phyloP scores from a whole-genome alignment of 208 protist species.

The Borovskyia barvae region DNA sequence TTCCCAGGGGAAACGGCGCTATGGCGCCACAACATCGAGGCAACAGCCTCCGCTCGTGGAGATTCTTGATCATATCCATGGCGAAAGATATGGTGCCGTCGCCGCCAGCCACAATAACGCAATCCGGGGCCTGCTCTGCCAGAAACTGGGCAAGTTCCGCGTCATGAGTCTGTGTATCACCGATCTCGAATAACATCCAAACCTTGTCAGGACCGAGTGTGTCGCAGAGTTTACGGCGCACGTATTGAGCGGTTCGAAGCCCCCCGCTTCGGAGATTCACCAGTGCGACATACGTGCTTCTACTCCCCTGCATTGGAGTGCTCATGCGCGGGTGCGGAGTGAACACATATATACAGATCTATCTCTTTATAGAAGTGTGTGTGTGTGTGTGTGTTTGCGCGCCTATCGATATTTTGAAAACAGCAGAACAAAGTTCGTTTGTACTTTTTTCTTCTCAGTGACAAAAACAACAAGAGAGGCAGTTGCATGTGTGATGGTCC shows the following conservation, averaged over 20 bases:
- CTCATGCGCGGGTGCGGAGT: too few relatives aligned
- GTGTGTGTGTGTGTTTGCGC: too few relatives aligned
- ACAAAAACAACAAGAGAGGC: too few relatives aligned
- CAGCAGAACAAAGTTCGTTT: too few relatives aligned
- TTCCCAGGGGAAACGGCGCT: conserved; percentile 64
- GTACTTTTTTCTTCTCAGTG: too few relatives aligned
- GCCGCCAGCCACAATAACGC: conserved; percentile 58
- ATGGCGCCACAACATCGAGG: conserved; percentile 19
- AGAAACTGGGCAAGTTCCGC: conserved; percentile 29
- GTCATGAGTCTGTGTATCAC: conserved; percentile 10
- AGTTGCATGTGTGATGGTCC: too few relatives aligned
- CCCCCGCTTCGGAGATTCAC: conserved; percentile 58
- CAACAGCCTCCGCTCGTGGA: conserved; percentile 18
- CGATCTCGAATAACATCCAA: conserved; percentile 29
- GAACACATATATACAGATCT: too few relatives aligned
- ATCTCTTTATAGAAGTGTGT: too few relatives aligned
- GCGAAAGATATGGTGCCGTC: conserved; percentile 61
- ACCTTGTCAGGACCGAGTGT: conserved; percentile 34
- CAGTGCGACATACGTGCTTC: conserved; percentile 15
- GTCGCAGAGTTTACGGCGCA: conserved; percentile 23
- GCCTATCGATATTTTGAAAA: too few relatives aligned
- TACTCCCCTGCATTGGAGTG: not conserved
- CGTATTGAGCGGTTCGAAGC: conserved; percentile 25
- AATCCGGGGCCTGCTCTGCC: conserved; percentile 10
- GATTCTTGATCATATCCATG: conserved; percentile 40